Conservation (phyloP, 495 filamentous ascomycete genomes). For the Cladorrhinum samala region DNA sequence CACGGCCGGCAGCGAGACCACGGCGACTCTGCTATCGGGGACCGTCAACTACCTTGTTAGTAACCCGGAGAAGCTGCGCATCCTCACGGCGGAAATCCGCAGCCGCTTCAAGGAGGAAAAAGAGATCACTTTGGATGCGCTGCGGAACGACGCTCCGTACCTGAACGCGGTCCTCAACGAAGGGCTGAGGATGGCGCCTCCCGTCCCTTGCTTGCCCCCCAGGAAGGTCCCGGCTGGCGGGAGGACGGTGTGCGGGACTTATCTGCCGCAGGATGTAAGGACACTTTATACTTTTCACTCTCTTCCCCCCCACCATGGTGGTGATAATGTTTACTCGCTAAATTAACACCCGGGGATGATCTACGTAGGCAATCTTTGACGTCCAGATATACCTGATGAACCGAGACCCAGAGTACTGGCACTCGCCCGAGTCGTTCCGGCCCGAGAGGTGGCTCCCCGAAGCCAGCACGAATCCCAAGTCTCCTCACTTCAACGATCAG, state of each 20-base stretch:
- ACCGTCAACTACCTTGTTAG: constrained; percentile 45
- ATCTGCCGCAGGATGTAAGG: constrained; percentile 22
- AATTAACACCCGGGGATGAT: constrained; percentile 14
- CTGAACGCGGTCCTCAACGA: constrained; percentile 43
- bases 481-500: constrained; percentile 22
- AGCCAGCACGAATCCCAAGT: constrained; percentile 11
- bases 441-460: constrained; percentile 46
- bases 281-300: no score
- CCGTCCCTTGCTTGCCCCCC: constrained; percentile 26
- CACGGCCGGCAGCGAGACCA: constrained; percentile 52
- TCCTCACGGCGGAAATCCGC: constrained; percentile 41
- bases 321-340: neutral
- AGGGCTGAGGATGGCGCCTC: constrained; percentile 34
- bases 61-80: constrained; percentile 30
- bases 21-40: constrained; percentile 42
- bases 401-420: constrained; percentile 19
- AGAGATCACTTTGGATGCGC: constrained; percentile 42
- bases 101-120: constrained; percentile 27
- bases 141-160: constrained; percentile 31
- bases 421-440: constrained; percentile 16
- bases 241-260: constrained; percentile 26
- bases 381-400: constrained; percentile 21
- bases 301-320: neutral
- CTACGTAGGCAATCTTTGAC: constrained; percentile 21
- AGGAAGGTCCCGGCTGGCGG: constrained; percentile 22